These are phyloP conservation scores for Pterocarpus santalinus DNA, from an alignment of 306 rosid genomes.

Conservation along the genomic window DNA sequence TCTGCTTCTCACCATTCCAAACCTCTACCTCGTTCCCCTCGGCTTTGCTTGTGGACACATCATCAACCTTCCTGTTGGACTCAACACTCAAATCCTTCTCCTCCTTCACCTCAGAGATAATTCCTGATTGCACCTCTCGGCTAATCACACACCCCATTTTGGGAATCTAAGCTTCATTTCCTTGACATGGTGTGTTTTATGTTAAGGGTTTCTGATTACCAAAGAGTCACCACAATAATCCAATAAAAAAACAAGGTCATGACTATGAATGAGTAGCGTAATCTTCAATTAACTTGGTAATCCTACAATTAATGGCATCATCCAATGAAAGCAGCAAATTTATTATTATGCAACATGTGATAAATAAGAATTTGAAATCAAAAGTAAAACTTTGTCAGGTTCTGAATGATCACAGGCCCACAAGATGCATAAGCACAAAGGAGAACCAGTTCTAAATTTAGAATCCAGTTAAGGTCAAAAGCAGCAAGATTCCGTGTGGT, in stretches of 20 bases:
- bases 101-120: constrained; percentile 65
- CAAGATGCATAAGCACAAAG: constrained; percentile 27
- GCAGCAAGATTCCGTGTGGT: constrained; percentile 42
- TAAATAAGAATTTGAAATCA: constrained; percentile 37
- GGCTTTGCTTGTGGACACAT: constrained; percentile 55
- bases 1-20: constrained; percentile 59
- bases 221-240: constrained; percentile 51
- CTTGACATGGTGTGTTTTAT: constrained; percentile 55
- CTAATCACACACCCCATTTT: constrained; percentile 90
- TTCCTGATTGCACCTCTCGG: constrained; percentile 73
- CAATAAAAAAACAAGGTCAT: constrained; percentile 30
- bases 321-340: constrained; percentile 25
- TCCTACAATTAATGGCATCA: constrained; percentile 32
- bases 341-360: constrained; percentile 25
- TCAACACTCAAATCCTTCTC: constrained; percentile 63
- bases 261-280: constrained; percentile 1
- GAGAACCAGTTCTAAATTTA: not conserved
- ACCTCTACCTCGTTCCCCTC: constrained; percentile 58
- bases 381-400: constrained; percentile 22
- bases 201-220: constrained; percentile 26
- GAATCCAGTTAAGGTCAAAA: constrained; percentile 43
- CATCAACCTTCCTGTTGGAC: constrained; percentile 67
- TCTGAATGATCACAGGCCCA: constrained; percentile 36
- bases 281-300: constrained; percentile 30
- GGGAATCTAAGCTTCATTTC: constrained; percentile 69